These are phyloP conservation scores for Ceraceosorus guamensis DNA, from an alignment of 1,284 basidiomycete genomes.

Conservation along the genomic window DNA sequence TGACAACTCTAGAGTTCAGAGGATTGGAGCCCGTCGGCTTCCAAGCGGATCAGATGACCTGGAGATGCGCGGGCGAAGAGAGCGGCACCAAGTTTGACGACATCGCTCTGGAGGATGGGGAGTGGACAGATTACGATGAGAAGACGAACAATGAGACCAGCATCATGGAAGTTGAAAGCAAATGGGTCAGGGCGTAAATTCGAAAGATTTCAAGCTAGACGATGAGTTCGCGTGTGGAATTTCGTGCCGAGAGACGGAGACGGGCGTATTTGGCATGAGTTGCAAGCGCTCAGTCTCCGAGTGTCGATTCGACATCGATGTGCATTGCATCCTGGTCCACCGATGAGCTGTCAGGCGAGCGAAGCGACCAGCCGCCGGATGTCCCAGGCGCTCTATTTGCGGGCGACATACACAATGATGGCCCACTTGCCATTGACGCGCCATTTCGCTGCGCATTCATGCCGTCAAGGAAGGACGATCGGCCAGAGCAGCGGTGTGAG, in stretches of 20 bases:
- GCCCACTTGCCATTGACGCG: constrained; percentile 40
- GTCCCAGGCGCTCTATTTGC: no score
- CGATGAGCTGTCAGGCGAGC: no score
- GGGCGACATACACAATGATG: constrained; percentile 21
- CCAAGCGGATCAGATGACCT: constrained; percentile 13
- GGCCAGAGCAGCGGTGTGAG: no score
- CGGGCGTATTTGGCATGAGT: no score
- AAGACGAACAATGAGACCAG: constrained; percentile 25
- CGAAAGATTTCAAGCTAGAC: neutral
- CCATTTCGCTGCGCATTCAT: constrained; percentile 18
- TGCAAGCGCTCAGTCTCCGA: no score
- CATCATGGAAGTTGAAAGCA: constrained; percentile 32
- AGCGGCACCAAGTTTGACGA: constrained; percentile 28
- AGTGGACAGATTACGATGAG: constrained; percentile 49
- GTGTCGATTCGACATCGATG: no score
- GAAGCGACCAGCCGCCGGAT: no score
- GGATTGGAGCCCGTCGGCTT: constrained; percentile 36
- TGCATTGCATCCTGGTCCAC: no score
- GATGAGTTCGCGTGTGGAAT: neutral
- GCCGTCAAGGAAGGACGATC: no score
- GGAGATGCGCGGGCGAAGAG: constrained; percentile 32
- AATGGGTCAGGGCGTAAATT: constrained; percentile 12
- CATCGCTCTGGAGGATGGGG: constrained; percentile 43
- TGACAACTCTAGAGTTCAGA: constrained; percentile 42
- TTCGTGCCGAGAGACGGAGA: no score